phyloP scores from a whole-genome alignment of 2,329 filamentous ascomycete species.

The Colletotrichum plurivorum region DNA sequence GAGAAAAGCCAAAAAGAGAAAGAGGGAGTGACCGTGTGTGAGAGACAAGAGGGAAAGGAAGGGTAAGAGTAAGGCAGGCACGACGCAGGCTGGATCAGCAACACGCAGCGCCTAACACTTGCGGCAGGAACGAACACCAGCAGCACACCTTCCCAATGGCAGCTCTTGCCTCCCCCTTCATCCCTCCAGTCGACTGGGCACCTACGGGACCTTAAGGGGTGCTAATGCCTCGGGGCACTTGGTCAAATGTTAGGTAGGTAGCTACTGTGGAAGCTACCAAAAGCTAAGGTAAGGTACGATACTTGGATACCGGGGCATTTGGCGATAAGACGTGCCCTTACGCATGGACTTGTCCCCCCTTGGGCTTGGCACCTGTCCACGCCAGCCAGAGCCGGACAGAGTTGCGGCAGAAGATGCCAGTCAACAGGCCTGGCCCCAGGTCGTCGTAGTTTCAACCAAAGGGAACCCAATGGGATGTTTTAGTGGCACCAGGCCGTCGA shows the following conservation, averaged over 20 bases:
- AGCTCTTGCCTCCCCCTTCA: conserved; percentile 3
- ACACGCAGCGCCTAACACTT: neutral
- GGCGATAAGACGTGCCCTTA: conserved; percentile 24
- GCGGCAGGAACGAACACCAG: neutral
- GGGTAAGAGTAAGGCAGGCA: neutral
- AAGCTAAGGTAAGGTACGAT: no score
- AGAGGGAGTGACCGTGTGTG: no score
- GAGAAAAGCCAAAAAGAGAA: no score
- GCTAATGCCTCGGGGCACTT: no score
- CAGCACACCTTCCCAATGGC: neutral
- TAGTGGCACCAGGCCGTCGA: conserved; percentile 19
- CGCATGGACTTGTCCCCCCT: neutral
- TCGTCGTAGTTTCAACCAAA: conserved; percentile 24
- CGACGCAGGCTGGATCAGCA: neutral
- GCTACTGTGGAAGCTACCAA: no score
- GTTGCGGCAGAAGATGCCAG: conserved; percentile 8
- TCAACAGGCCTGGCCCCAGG: conserved; percentile 27
- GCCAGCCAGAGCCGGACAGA: conserved; percentile 23
- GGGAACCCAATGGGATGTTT: conserved; percentile 24
- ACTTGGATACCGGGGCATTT: neutral
- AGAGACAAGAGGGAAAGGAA: neutral
- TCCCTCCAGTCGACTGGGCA: no score
- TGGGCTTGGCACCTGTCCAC: conserved; percentile 25
- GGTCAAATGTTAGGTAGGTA: no score
- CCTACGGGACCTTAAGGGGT: no score